Percentiles rank a stretch among this genome's conserved stretches.
These are phyloP conservation scores for Linnemannia hyalina DNA, from an alignment of 192 early-diverging fungal genomes.

Conservation along the genomic window DNA sequence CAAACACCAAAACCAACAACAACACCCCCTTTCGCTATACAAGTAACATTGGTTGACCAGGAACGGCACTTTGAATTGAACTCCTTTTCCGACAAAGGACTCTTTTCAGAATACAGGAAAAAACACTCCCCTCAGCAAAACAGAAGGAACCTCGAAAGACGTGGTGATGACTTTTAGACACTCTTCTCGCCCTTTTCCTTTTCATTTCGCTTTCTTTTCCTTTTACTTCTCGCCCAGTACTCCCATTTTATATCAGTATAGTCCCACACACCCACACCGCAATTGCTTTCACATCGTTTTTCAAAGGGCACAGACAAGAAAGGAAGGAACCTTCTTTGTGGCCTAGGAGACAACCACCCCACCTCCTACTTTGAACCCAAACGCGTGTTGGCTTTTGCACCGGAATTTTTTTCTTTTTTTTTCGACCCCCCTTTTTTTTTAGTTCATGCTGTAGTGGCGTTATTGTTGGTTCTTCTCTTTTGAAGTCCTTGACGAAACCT, in stretches of 20 bases:
- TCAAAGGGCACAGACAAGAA: not conserved
- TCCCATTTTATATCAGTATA: slow-evolving; percentile 13
- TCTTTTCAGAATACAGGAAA: not conserved
- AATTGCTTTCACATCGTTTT: slow-evolving; percentile 1
- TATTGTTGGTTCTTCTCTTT: not conserved
- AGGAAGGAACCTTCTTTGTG: slow-evolving; percentile 19
- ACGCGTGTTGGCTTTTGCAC: not conserved
- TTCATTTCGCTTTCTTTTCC: not conserved
- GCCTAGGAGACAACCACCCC: not conserved
- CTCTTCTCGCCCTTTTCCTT: not conserved
- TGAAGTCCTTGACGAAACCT: not conserved
- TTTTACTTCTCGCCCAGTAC: slow-evolving; percentile 18
- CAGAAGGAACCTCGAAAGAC: not conserved
- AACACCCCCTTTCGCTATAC: not conserved
- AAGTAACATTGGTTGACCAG: slow-evolving; percentile 23
- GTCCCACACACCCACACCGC: not conserved
- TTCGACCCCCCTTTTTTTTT: slow-evolving; percentile 9
- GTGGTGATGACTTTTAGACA: slow-evolving; percentile 18
- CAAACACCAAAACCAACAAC: slow-evolving; percentile 11
- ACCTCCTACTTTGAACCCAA: not conserved
- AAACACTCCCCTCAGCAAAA: not conserved
- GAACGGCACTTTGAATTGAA: slow-evolving; percentile 9
- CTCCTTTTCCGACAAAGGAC: slow-evolving; percentile 2
- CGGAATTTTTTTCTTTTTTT: slow-evolving; percentile 3
- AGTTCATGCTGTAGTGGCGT: slow-evolving; percentile 3